Conservation (phyloP, 768 basidiomycete species). For the Hygrophorus russula region DNA sequence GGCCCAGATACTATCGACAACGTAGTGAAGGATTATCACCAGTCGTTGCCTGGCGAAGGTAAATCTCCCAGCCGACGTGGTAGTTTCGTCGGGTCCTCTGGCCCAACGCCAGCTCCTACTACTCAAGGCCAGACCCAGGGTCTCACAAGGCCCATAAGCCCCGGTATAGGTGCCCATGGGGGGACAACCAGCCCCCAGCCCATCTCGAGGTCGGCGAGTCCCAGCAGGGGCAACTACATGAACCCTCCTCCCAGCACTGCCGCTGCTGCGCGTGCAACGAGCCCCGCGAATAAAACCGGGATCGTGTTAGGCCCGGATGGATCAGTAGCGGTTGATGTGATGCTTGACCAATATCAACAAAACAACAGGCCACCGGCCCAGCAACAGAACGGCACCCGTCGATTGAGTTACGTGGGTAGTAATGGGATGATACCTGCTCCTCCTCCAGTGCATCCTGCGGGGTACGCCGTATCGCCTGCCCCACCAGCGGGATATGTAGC, state of each 20-base stretch:
- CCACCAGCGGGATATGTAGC: conserved; percentile 18
- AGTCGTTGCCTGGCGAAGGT: conserved; percentile 80
- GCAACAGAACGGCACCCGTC: conserved; percentile 21
- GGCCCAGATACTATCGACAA: conserved; percentile 54
- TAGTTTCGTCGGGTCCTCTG: conserved; percentile 20
- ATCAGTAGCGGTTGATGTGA: conserved; percentile 68
- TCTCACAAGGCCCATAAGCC: conserved; percentile 43
- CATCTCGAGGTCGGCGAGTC: conserved; percentile 43
- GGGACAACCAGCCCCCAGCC: conserved; percentile 45
- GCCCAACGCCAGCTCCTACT: conserved; percentile 17
- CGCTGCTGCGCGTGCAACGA: conserved; percentile 38
- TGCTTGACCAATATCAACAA: conserved; percentile 46
- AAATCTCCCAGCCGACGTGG: conserved; percentile 40
- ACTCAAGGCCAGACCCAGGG: conserved; percentile 25
- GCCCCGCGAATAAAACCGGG: conserved; percentile 61
- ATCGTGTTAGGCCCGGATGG: conserved; percentile 76
- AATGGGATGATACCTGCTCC: conserved; percentile 17
- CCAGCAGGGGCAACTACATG: conserved; percentile 31
- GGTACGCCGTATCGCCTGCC: conserved; percentile 26
- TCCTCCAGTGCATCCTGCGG: conserved; percentile 23
- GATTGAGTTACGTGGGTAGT: conserved; percentile 22
- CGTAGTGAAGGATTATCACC: conserved; percentile 69
- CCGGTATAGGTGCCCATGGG: conserved; percentile 75
- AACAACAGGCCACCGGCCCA: conserved; percentile 22
- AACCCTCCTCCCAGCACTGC: conserved; percentile 1